Evolutionary conservation across 1,284 basidiomycete genomes (phyloP).

Genomic region (Butyriboletus appendiculatus): DNA sequence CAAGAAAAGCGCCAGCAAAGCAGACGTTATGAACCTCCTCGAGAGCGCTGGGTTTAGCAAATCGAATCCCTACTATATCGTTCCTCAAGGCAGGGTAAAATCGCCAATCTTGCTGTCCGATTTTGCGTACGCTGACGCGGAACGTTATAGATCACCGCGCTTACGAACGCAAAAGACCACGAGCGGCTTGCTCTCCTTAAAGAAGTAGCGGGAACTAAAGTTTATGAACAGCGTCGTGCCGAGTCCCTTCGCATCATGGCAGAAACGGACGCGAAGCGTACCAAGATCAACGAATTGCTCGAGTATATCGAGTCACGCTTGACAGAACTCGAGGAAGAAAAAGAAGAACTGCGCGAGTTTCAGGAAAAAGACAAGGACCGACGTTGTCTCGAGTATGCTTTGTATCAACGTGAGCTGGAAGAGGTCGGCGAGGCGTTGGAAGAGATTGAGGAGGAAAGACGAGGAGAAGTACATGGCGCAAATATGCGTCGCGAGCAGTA

Average conservation of each 20-base stretch:
- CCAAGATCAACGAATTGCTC: conserved; percentile 90
- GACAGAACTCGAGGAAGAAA: conserved; percentile 93
- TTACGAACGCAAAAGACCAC: conserved; percentile 97
- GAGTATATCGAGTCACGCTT: conserved; percentile 91
- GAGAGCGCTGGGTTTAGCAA: conserved; percentile 97
- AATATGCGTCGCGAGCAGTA: conserved; percentile 83
- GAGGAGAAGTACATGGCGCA: conserved; percentile 80
- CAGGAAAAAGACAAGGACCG: conserved; percentile 95
- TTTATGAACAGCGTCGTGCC: conserved; percentile 92
- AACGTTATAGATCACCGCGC: conserved; percentile 77
- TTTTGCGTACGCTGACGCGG: conserved; percentile 6
- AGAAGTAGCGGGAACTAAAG: conserved; percentile 97
- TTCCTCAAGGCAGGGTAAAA: conserved; percentile 92
- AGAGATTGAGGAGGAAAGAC: conserved; percentile 81
- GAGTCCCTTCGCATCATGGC: conserved; percentile 96
- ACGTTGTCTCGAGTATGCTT: conserved; percentile 92
- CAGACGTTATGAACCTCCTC: conserved; percentile 95
- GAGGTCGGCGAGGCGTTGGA: conserved; percentile 87
- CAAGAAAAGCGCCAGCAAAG: conserved; percentile 93
- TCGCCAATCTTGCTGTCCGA: conserved; percentile 13
- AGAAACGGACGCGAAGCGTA: conserved; percentile 91
- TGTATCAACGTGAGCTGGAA: conserved; percentile 89
- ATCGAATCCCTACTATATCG: conserved; percentile 98
- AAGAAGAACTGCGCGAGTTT: conserved; percentile 96
- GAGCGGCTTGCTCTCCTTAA: conserved; percentile 94